Conservation (phyloP, 2,329 filamentous ascomycete genomes). For the Zymoseptoria tritici region DNA sequence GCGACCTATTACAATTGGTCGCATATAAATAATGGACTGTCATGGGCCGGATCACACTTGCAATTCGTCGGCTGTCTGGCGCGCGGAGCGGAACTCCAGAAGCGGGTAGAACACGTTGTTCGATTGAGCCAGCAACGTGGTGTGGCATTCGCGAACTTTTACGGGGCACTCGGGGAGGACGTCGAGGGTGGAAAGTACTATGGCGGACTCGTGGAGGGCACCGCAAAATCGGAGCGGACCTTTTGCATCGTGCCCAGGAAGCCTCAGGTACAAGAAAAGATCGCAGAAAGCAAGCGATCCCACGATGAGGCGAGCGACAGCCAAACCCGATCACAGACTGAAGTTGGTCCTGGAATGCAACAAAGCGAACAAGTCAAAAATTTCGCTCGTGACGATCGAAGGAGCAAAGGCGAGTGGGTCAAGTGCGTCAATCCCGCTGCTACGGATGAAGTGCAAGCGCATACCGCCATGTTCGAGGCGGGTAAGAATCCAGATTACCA, state of each 20-base stretch:
- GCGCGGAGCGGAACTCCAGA: constrained; percentile 71
- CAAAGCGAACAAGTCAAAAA: constrained; percentile 29
- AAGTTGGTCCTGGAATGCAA: constrained; percentile 27
- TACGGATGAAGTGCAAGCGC: constrained; percentile 69
- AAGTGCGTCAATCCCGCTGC: constrained; percentile 72
- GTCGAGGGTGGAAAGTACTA: constrained; percentile 42
- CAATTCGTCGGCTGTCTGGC: constrained; percentile 89
- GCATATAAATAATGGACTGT: constrained; percentile 65
- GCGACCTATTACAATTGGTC: constrained; percentile 83
- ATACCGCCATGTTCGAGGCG: constrained; percentile 72
- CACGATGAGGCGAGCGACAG: constrained; percentile 15
- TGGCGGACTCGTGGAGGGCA: constrained; percentile 40
- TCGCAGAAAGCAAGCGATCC: constrained; percentile 17
- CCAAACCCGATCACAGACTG: constrained; percentile 13
- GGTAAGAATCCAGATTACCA: constrained; percentile 66
- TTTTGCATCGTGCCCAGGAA: constrained; percentile 76
- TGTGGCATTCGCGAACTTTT: constrained; percentile 78
- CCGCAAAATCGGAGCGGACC: constrained; percentile 66
- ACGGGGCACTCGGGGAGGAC: constrained; percentile 70
- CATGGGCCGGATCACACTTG: constrained; percentile 82
- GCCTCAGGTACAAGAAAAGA: constrained; percentile 25
- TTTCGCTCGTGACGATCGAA: constrained; percentile 24
- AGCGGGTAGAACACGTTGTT: constrained; percentile 63
- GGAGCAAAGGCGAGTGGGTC: constrained; percentile 51
- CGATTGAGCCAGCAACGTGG: constrained; percentile 56